Conservation (phyloP, 306 rosid genomes). For the Trichosanthes cucumerina region DNA sequence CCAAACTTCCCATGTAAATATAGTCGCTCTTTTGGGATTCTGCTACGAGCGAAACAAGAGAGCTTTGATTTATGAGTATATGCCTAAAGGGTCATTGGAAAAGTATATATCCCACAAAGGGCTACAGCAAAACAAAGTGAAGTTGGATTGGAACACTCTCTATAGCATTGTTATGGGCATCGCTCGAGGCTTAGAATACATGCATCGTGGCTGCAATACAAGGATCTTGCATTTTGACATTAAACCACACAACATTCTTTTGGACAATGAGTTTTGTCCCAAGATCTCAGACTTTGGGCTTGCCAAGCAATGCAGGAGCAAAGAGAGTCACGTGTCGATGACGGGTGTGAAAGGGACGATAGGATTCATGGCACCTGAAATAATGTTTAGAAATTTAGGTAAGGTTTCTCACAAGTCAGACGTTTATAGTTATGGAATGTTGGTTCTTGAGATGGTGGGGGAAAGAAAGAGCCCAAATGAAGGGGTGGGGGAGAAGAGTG, state of each 20-base stretch:
- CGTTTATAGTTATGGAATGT: constrained; percentile 4
- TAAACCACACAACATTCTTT: constrained; percentile 69
- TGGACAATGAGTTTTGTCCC: constrained; percentile 42
- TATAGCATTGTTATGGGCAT: constrained; percentile 42
- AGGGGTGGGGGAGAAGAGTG: neutral
- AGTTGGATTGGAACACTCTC: constrained; percentile 44
- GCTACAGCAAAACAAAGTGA: neutral
- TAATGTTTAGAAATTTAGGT: neutral
- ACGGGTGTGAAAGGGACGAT: neutral
- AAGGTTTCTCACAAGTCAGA: neutral
- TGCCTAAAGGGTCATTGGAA: constrained; percentile 40
- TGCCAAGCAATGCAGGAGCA: neutral
- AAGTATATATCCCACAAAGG: neutral
- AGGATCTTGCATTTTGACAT: constrained; percentile 68
- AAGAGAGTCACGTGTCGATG: neutral
- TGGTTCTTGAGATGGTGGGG: neutral
- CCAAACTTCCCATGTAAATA: constrained; percentile 42
- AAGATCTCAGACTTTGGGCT: constrained; percentile 85
- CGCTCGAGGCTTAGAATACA: constrained; percentile 38
- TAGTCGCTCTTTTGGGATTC: constrained; percentile 67
- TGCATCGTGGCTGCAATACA: constrained; percentile 2
- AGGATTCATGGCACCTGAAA: neutral
- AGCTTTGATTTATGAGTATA: constrained; percentile 64
- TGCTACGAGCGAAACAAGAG: constrained; percentile 37
- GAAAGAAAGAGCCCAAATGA: neutral